Conservation (phyloP, 306 rosid genomes). For the Casuarina cunninghamiana region DNA sequence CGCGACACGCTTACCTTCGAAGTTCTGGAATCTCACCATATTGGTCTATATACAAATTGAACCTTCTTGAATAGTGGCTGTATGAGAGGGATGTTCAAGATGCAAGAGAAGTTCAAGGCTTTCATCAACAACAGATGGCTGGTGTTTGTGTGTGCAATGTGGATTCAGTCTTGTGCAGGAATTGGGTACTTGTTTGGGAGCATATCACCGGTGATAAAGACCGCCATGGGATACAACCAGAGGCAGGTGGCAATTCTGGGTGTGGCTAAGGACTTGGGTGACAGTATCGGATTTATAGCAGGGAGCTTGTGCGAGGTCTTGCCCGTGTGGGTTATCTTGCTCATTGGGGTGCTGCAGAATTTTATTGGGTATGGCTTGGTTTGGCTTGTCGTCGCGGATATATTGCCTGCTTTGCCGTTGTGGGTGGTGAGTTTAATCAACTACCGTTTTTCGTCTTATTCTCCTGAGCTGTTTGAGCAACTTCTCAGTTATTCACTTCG, state of each 20-base stretch:
- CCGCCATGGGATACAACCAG: conserved; percentile 69
- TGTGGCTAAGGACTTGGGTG: conserved; percentile 83
- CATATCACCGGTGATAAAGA: conserved; percentile 80
- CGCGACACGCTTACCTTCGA: neutral
- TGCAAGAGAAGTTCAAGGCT: conserved; percentile 38
- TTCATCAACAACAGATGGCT: conserved; percentile 68
- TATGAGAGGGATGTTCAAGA: conserved; percentile 21
- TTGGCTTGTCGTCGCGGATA: conserved; percentile 68
- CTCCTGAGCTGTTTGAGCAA: conserved; percentile 19
- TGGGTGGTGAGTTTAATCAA: conserved; percentile 59
- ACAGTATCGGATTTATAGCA: conserved; percentile 70
- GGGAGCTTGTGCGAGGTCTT: conserved; percentile 55
- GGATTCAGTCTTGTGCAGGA: conserved; percentile 81
- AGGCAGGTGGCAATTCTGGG: conserved; percentile 63
- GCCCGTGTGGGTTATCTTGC: conserved; percentile 51
- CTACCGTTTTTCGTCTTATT: neutral
- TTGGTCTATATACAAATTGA: neutral
- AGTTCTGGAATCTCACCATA: neutral
- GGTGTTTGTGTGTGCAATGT: conserved; percentile 85
- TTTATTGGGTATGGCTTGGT: conserved; percentile 68
- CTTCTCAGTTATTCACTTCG: neutral
- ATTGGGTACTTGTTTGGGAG: conserved; percentile 83
- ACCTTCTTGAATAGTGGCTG: neutral
- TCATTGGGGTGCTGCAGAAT: conserved; percentile 60
- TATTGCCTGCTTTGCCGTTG: conserved; percentile 53